These are phyloP conservation scores for Pyrenochaeta sp. DNA, from an alignment of 2,329 filamentous ascomycete species.

Conservation along the genomic window DNA sequence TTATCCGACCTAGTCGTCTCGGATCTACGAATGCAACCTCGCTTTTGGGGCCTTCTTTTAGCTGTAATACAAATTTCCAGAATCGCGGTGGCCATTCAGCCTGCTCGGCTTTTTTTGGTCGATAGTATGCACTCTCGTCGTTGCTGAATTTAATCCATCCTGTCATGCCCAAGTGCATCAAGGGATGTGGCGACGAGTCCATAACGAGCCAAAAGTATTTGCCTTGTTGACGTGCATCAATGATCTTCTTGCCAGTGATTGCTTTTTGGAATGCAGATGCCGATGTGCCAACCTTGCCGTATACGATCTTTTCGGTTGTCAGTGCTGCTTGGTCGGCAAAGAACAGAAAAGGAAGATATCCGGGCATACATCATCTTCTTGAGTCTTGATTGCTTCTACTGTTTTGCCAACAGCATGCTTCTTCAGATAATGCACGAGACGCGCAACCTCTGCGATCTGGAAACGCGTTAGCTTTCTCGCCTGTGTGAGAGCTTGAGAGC, in stretches of 20 bases:
- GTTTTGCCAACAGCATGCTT: constrained; percentile 85
- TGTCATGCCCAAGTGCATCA: constrained; percentile 81
- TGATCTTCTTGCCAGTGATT: constrained; percentile 76
- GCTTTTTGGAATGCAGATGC: constrained; percentile 77
- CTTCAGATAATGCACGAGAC: constrained; percentile 84
- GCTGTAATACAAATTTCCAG: constrained; percentile 84
- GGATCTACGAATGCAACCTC: constrained; percentile 84
- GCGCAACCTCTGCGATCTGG: constrained; percentile 71
- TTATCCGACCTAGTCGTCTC: constrained; percentile 78
- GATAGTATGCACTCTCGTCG: constrained; percentile 82
- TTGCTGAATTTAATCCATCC: constrained; percentile 90
- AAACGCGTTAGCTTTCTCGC: constrained; percentile 11
- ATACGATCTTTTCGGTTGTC: constrained; percentile 67
- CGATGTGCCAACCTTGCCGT: constrained; percentile 87
- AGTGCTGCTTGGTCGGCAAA: neutral
- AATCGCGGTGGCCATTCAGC: constrained; percentile 87
- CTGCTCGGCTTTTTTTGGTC: constrained; percentile 65
- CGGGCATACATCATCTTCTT: constrained; percentile 69
- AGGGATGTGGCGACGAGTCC: constrained; percentile 78
- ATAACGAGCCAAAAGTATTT: constrained; percentile 97
- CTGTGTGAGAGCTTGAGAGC: constrained; percentile 1
- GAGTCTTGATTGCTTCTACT: constrained; percentile 73
- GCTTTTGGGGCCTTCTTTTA: constrained; percentile 67
- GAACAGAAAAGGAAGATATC: neutral
- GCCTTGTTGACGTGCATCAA: constrained; percentile 81